phyloP scores from a whole-genome alignment of 208 protist species.

The Acanthamoeba comandoni region DNA sequence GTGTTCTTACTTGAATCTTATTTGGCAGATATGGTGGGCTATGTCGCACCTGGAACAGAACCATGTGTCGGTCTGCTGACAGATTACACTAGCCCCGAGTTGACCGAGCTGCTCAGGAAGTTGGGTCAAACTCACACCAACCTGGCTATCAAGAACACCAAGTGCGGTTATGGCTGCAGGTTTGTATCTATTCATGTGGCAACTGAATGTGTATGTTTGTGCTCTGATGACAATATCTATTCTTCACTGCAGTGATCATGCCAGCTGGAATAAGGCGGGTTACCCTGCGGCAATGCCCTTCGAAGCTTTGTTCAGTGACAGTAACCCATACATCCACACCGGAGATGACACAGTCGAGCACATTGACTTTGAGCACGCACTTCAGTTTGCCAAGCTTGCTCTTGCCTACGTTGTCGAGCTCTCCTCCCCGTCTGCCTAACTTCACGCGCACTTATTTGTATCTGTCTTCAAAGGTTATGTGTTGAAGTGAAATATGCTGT shows the following conservation, averaged over 20 bases:
- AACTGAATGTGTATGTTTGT: background rate
- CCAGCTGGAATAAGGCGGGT: conserved; percentile 71
- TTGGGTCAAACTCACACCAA: conserved; percentile 58
- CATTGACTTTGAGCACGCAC: conserved; percentile 71
- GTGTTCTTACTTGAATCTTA: background rate
- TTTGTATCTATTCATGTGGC: background rate
- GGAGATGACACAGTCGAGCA: conserved; percentile 72
- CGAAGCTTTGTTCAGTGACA: conserved; percentile 70
- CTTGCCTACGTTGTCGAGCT: conserved; percentile 76
- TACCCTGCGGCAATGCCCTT: conserved; percentile 79
- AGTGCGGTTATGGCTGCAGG: conserved; percentile 79
- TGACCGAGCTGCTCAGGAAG: conserved; percentile 72
- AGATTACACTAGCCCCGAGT: conserved; percentile 75
- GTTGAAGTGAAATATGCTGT: too few species aligned
- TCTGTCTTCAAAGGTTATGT: too few species aligned
- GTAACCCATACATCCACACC: conserved; percentile 78
- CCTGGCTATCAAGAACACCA: conserved; percentile 39
- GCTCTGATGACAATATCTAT: background rate
- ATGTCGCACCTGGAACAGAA: conserved; percentile 1
- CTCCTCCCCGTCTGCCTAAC: conserved; percentile 38
- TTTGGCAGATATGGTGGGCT: conserved; percentile 71
- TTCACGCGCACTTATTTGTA: too few species aligned
- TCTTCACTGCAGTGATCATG: conserved; percentile 63
- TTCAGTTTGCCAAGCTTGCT: conserved; percentile 77
- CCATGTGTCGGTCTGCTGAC: conserved; percentile 53